Evolutionary conservation across 1,139 yeast genomes (phyloP).

Genomic region (Magnusiomyces tetraspermus): DNA sequence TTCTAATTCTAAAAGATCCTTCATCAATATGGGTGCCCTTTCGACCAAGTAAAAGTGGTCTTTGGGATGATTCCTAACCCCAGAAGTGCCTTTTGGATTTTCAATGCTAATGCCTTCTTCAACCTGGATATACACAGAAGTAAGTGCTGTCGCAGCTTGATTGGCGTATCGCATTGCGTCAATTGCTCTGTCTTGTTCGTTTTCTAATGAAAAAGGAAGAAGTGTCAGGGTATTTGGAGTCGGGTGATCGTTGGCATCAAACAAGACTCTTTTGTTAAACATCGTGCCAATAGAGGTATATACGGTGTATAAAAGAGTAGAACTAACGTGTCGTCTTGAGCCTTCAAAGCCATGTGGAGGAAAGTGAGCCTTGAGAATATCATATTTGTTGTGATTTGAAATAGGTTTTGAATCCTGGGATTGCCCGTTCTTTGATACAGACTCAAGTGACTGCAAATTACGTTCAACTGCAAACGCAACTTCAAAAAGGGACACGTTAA

Average conservation of each 20-base stretch:
- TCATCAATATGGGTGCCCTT: not conserved
- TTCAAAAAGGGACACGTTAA: conserved; percentile 22
- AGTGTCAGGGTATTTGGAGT: conserved; percentile 11
- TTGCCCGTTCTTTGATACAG: conserved; percentile 7
- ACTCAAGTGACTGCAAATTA: conserved; percentile 2
- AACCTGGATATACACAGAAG: not conserved
- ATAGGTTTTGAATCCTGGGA: not conserved
- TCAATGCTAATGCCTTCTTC: not conserved
- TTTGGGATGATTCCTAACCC: not conserved
- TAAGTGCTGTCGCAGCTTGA: not conserved
- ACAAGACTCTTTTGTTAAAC: conserved; percentile 11
- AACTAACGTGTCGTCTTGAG: conserved; percentile 5
- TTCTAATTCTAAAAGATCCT: not conserved
- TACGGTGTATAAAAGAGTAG: conserved; percentile 13
- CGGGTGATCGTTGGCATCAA: conserved; percentile 9
- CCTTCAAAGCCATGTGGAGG: conserved; percentile 14
- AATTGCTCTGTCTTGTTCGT: conserved; percentile 13
- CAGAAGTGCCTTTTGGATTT: not conserved
- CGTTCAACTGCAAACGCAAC: conserved; percentile 17
- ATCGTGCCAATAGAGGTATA: conserved; percentile 14
- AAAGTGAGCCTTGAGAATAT: conserved; percentile 11
- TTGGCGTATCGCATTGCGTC: conserved; percentile 4
- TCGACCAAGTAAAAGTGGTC: not conserved
- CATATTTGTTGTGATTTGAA: not conserved
- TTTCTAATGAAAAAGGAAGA: conserved; percentile 12